Conservation (phyloP, 2,329 filamentous ascomycete species). For the Magnaporthiopsis incrustans region DNA sequence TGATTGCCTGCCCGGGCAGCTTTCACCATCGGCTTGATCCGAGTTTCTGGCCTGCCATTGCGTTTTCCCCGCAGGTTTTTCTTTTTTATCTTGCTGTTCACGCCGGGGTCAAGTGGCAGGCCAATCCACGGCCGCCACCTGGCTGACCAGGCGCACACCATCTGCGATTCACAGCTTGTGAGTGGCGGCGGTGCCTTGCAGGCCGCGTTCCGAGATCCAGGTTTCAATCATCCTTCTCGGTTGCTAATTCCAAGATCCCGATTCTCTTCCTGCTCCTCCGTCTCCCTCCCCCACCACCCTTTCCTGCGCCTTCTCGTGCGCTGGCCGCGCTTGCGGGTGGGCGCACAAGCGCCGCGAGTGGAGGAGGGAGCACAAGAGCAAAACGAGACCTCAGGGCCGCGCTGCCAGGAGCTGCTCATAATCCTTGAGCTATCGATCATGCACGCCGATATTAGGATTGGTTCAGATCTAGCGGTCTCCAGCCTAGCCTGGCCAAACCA, state of each 20-base stretch:
- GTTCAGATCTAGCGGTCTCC: conserved; percentile 13
- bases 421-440: conserved; percentile 11
- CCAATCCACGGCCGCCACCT: neutral
- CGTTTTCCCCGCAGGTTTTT: neutral
- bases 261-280: neutral
- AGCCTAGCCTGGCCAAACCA: neutral
- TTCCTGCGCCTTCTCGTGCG: neutral
- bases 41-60: neutral
- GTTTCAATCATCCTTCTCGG: neutral
- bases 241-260: neutral
- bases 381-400: no score
- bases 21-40: neutral
- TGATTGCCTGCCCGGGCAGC: neutral
- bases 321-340: neutral
- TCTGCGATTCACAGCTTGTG: neutral
- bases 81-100: neutral
- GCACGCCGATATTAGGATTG: conserved; percentile 10
- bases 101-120: neutral
- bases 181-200: neutral
- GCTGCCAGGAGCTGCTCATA: neutral
- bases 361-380: neutral
- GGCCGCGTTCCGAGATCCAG: neutral
- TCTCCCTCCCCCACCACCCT: neutral
- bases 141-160: neutral
- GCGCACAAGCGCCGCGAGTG: neutral